Evolutionary conservation across 208 protist species (phyloP).

Genomic region (Trypanosoma theileri): DNA sequence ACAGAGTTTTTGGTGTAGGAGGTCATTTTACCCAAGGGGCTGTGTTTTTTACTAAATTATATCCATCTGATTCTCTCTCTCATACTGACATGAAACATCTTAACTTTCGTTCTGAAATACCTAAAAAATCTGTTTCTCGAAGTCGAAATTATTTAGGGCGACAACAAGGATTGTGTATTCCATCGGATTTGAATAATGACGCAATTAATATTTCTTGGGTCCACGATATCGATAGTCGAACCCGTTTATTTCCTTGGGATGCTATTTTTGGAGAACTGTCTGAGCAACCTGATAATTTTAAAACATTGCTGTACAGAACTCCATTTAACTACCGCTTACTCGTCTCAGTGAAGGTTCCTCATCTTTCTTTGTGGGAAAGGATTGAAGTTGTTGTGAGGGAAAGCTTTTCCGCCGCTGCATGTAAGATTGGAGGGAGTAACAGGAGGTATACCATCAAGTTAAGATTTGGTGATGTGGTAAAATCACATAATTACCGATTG

Average conservation of each 20-base stretch:
- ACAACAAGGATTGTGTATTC: not conserved
- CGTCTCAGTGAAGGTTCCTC: slow-evolving; percentile 5
- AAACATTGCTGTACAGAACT: not conserved
- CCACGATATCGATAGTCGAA: not conserved
- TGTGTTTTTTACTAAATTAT: slow-evolving; percentile 28
- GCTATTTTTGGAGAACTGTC: slow-evolving; percentile 25
- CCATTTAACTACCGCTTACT: slow-evolving; percentile 4
- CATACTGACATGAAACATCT: no score
- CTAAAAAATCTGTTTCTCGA: not conserved
- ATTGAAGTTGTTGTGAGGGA: slow-evolving; percentile 10
- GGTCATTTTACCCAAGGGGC: slow-evolving; percentile 53
- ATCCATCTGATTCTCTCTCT: no score
- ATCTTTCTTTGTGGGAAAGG: slow-evolving; percentile 17
- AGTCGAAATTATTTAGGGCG: not conserved
- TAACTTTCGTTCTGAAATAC: not conserved
- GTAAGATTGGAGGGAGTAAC: not conserved
- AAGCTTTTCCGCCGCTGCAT: slow-evolving; percentile 1
- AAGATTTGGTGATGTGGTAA: slow-evolving; percentile 12
- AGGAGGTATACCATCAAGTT: not conserved
- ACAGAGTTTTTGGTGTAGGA: slow-evolving; percentile 39
- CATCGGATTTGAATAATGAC: not conserved
- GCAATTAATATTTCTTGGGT: not conserved
- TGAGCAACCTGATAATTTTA: not conserved
- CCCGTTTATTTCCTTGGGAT: slow-evolving; percentile 14
- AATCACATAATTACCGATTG: not conserved